Percentiles rank a stretch among this genome's conserved stretches.
Evolutionary conservation across 495 filamentous ascomycete genomes (phyloP).

Genomic region (Trichocladium antarcticum): DNA sequence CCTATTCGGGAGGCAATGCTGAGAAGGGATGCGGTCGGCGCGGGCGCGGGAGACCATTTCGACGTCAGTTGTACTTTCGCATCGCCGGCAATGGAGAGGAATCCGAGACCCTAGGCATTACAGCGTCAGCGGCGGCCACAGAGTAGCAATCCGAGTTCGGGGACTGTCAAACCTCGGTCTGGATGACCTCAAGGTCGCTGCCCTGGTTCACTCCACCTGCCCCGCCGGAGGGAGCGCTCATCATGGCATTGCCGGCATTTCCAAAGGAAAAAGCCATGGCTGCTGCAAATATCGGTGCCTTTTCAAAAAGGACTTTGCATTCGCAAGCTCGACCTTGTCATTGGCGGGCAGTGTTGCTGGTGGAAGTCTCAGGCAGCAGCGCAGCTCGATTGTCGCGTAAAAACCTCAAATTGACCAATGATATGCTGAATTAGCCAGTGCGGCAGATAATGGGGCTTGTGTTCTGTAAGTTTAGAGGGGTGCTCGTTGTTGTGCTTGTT

Average conservation of each 20-base stretch:
- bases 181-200: constrained; percentile 47
- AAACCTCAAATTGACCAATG: not conserved
- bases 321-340: constrained; percentile 16
- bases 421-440: not conserved
- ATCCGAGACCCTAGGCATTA: constrained; percentile 58
- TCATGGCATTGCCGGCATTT: constrained; percentile 22
- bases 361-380: not conserved
- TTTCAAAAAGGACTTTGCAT: constrained; percentile 17
- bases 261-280: constrained; percentile 60
- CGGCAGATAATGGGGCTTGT: not conserved
- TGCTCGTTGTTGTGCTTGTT: not conserved
- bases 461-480: not conserved
- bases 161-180: constrained; percentile 34
- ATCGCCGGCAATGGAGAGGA: constrained; percentile 67
- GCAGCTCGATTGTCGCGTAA: not conserved
- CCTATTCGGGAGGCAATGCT: constrained; percentile 71
- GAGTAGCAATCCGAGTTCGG: not conserved
- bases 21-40: constrained; percentile 72
- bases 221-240: constrained; percentile 22
- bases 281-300: constrained; percentile 19
- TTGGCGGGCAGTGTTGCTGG: constrained; percentile 6
- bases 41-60: constrained; percentile 70
- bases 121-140: not conserved
- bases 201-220: constrained; percentile 38
- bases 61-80: constrained; percentile 70